Conservation (phyloP, 768 basidiomycete genomes). For the Neoboletus brunneissimus region DNA sequence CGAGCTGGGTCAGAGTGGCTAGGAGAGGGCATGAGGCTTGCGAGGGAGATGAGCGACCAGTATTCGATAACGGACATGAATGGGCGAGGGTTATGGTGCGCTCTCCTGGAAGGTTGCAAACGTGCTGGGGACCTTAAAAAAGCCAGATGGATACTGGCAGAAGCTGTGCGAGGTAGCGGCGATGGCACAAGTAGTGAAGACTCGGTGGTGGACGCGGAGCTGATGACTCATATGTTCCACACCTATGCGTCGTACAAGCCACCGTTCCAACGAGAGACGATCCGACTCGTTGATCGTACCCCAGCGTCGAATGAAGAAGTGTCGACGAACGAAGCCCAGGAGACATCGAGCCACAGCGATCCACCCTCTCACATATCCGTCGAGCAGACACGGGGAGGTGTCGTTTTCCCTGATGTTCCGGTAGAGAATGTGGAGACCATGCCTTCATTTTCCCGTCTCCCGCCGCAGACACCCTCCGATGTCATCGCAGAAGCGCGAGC, state of each 20-base stretch:
- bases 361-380: conserved; percentile 1
- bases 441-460: conserved; percentile 45
- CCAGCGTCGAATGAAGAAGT: neutral
- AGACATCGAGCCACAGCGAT: neutral
- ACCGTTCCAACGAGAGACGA: conserved; percentile 55
- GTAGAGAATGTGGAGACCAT: neutral
- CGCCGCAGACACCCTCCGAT: conserved; percentile 72
- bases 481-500: conserved; percentile 64
- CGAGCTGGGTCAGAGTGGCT: conserved; percentile 65
- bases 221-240: conserved; percentile 84
- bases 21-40: conserved; percentile 78
- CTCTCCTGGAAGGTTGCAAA: conserved; percentile 88
- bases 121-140: conserved; percentile 78
- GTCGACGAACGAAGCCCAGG: conserved; percentile 2
- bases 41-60: conserved; percentile 82
- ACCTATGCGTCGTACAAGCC: conserved; percentile 80
- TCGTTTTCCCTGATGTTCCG: conserved; percentile 2
- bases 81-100: conserved; percentile 69
- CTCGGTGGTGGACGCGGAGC: conserved; percentile 54
- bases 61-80: conserved; percentile 36
- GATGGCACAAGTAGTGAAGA: conserved; percentile 21
- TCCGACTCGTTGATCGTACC: conserved; percentile 39
- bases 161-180: conserved; percentile 46
- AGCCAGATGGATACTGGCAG: conserved; percentile 87
- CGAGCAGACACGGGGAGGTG: neutral